These are phyloP conservation scores for Trichocladium uniseriatum DNA, from an alignment of 495 filamentous ascomycete species.

Conservation along the genomic window DNA sequence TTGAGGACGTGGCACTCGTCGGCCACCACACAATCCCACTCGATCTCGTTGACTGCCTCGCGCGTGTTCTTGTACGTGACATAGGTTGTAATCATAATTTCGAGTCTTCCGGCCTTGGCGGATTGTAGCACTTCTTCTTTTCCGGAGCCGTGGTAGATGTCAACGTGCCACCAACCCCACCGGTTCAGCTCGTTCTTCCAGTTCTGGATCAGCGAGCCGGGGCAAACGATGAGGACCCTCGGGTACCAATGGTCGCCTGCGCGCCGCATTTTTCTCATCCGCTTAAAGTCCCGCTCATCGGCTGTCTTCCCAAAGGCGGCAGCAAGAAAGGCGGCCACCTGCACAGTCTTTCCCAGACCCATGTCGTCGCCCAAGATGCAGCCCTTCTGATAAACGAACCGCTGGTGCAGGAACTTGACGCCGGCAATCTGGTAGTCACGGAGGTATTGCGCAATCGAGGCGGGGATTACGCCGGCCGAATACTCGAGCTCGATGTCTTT, in stretches of 20 bases:
- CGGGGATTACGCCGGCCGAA: slow-evolving; percentile 79
- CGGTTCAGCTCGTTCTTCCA: slow-evolving; percentile 77
- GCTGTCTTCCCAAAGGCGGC: slow-evolving; percentile 92
- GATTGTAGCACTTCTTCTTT: slow-evolving; percentile 65
- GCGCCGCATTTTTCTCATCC: slow-evolving; percentile 83
- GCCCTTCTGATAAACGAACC: slow-evolving; percentile 87
- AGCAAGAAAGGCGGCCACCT: slow-evolving; percentile 90
- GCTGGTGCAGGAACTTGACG: slow-evolving; percentile 74
- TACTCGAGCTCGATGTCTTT: slow-evolving; percentile 64
- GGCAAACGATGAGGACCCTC: slow-evolving; percentile 75
- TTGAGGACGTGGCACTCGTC: slow-evolving; percentile 96
- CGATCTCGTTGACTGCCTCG: slow-evolving; percentile 67
- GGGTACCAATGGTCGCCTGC: slow-evolving; percentile 68
- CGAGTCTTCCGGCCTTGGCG: slow-evolving; percentile 64
- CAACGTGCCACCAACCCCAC: slow-evolving; percentile 95
- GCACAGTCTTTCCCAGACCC: slow-evolving; percentile 94
- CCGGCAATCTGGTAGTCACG: slow-evolving; percentile 87
- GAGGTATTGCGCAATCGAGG: slow-evolving; percentile 85
- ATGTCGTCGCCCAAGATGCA: slow-evolving; percentile 93
- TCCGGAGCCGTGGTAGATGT: slow-evolving; percentile 67
- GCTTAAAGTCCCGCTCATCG: slow-evolving; percentile 76
- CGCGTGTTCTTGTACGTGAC: slow-evolving; percentile 72
- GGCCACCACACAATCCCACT: slow-evolving; percentile 95
- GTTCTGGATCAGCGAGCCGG: slow-evolving; percentile 78
- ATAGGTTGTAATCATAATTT: slow-evolving; percentile 93